phyloP scores from a whole-genome alignment of 345 rosid species.

The Citrus reticulata region DNA sequence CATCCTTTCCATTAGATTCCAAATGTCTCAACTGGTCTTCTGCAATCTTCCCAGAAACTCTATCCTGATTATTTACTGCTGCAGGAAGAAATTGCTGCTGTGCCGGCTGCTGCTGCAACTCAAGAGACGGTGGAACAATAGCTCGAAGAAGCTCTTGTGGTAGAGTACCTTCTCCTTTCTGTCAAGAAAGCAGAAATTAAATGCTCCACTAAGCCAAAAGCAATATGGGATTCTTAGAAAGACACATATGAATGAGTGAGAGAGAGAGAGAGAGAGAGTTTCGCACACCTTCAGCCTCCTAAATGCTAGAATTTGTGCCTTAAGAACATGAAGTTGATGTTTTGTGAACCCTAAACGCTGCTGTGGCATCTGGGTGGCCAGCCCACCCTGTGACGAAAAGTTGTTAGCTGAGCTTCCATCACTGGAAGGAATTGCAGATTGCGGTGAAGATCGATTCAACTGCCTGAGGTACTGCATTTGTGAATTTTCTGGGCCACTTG shows the following conservation, averaged over 20 bases:
- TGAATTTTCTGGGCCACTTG: constrained; percentile 45
- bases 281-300: constrained; percentile 80
- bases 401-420: constrained; percentile 43
- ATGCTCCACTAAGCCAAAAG: neutral
- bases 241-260: neutral
- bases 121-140: constrained; percentile 89
- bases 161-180: constrained; percentile 94
- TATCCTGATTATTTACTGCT: constrained; percentile 57
- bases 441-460: constrained; percentile 54
- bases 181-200: constrained; percentile 28
- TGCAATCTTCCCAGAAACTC: constrained; percentile 47
- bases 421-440: constrained; percentile 42
- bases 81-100: constrained; percentile 51
- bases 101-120: constrained; percentile 39
- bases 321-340: constrained; percentile 94
- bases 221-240: neutral
- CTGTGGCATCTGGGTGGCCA: constrained; percentile 47
- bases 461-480: constrained; percentile 71
- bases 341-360: constrained; percentile 76
- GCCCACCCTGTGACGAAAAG: constrained; percentile 47
- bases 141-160: constrained; percentile 94
- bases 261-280: neutral
- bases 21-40: constrained; percentile 57
- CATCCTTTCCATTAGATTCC: constrained; percentile 59
- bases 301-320: constrained; percentile 97